Evolutionary conservation across 2,329 filamentous ascomycete genomes (phyloP), one percentile per base, ranked within the genome.

Genomic region (Fusarium sp.): DNA sequence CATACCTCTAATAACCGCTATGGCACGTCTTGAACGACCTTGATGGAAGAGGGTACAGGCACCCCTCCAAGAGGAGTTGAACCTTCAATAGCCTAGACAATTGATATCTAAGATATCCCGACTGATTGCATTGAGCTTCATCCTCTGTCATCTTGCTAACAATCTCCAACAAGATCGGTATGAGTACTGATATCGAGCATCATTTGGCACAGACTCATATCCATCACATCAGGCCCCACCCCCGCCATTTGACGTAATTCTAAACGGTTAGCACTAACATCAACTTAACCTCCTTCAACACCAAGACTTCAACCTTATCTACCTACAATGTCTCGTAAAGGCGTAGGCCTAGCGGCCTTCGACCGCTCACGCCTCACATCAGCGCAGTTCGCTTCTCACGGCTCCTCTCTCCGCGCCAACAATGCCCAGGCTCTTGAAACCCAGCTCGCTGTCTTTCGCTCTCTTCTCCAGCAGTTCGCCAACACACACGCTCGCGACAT

Each of bases 401-500:
- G 96, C 78, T 92, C 90, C 67, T 90, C 88, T 53, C 90, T 99
- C n/a, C 93, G 94, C 69, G 92, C 88, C 61, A 90, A 89, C 74
- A 95, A 98, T 81, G 89, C 93, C 49, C 88, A 90, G 72, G 95
- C 94, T 20, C 90, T 99, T 73, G 91, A 93, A 76, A 97, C 94
- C 40, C 96, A 99, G 79, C 91, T 99, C 67, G 91, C 94, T 71
- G 94, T 98, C 76, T 99, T 99, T 86, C 94, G 97, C 77, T 96
- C 93, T 20, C 87, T 98, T 13, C 89, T 99, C 8, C 94, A 98
- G 82, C 94, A 97, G 80, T 99, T 99, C 81, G 93, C 94, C 46
- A 88, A 95, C 76, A 97, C 95, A 51, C 96, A 99, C 85, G 93
- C 92, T 73, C 94, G 94, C 78, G 96, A 97, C 76, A 99, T 99